Base-by-base conservation (phyloP, 495 filamentous ascomycete species). In the Talaromyces stipitatus region DNA sequence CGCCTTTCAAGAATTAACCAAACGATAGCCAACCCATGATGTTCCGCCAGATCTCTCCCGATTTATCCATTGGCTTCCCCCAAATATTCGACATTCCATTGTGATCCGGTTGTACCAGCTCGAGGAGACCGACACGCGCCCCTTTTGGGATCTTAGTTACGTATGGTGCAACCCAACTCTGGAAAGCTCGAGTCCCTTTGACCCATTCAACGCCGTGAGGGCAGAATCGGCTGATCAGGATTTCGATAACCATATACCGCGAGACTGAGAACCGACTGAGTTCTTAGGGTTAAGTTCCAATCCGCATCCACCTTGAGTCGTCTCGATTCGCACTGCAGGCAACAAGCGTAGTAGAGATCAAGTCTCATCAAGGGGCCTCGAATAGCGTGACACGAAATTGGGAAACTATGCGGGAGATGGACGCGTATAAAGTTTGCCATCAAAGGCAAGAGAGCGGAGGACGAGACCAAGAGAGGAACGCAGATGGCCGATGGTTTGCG, bases 71-170 rank as follows among this genome's bases (percentile, higher is more conserved):
- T 47, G 48, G 59, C 48, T 61, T 61, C 60, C 60, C 57, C 65
- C 67, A 69, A 66, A 69, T 64, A 58, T 28, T 59, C 47, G 67
- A 67, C 65, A 66, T 73, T 70, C 70, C 32, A 33, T 64, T 53
- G 51, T 69, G 69, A 76, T 70, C 64, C 70, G 69, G 64, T 64
- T 63, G 59, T 54, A 52, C 61, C 75, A 77, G 75, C 75, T 72
- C 72, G 43, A 65, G 69, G 60, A 61, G 69, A 74, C 74, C 64
- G 75, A 78, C 75, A 73, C 72, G 66, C 64, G 62, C 62, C 61
- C 69, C 66, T 50, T 71, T 47, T 26, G 66, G 66, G 51, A 60
- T 67, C 50, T 61, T 66, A 62, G 56, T 55, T 58, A 69, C 65
- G 66, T 73, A 78, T 78, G 72, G 72, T 72, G 58, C 52, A 60